phyloP scores from a whole-genome alignment of 177 flowering plant species.

The Vitis hybrid region DNA sequence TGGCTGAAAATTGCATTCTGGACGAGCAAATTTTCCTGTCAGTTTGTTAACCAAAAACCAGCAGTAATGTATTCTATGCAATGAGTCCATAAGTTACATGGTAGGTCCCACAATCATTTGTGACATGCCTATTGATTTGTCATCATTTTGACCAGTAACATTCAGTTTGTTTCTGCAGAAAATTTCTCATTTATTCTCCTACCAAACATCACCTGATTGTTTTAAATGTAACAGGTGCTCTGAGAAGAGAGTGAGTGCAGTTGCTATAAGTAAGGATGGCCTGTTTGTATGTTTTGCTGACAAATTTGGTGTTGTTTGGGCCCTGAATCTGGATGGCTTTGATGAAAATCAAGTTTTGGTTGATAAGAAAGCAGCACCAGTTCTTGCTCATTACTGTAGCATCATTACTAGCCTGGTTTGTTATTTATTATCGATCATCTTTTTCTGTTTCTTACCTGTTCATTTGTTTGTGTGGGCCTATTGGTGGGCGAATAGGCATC shows the following conservation, averaged over 20 bases:
- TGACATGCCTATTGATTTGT: not conserved
- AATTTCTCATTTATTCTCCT: not conserved
- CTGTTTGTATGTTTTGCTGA: constrained; percentile 79
- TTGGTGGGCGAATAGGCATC: not conserved
- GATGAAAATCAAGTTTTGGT: constrained; percentile 23
- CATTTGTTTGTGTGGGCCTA: not conserved
- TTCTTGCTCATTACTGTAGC: constrained; percentile 91
- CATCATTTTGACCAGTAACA: not conserved
- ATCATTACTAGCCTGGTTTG: constrained; percentile 91
- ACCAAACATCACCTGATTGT: not conserved
- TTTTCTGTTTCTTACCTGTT: not conserved
- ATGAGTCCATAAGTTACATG: not conserved
- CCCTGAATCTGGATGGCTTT: constrained; percentile 38
- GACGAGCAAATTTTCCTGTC: too few relatives aligned
- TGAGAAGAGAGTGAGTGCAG: constrained; percentile 93
- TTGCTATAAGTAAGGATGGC: constrained; percentile 73
- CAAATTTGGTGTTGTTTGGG: constrained; percentile 95
- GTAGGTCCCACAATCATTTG: not conserved
- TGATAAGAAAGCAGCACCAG: constrained; percentile 56
- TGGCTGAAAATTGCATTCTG: too few relatives aligned
- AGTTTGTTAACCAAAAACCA: too few relatives aligned
- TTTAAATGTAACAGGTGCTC: constrained; percentile 44
- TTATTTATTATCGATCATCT: not conserved
- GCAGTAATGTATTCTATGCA: too few relatives aligned
- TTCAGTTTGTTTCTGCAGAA: not conserved